Conservation (phyloP, 192 early-diverging fungal species). For the Globomyces pollinis-pini region DNA sequence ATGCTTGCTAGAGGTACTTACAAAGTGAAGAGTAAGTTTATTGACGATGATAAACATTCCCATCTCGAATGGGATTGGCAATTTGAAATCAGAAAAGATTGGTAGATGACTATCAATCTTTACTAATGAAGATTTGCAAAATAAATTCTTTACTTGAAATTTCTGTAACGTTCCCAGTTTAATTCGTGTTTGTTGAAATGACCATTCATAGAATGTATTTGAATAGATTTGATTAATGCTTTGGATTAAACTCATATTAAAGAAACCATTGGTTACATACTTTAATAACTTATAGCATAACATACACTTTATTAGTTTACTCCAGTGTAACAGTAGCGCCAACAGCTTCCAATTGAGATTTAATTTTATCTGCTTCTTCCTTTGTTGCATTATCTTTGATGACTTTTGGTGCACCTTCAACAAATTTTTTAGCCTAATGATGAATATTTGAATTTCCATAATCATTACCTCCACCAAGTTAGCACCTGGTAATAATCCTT, state of each 20-base stretch:
- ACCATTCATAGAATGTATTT: no score
- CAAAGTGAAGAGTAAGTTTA: constrained; percentile 80
- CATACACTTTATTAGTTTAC: constrained; percentile 38
- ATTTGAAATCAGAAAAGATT: constrained; percentile 88
- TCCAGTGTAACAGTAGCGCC: constrained; percentile 93
- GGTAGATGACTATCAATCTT: no score
- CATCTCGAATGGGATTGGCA: constrained; percentile 49
- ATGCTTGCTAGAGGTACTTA: constrained; percentile 90
- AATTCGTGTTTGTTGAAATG: no score
- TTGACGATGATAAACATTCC: constrained; percentile 80
- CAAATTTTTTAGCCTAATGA: constrained; percentile 97
- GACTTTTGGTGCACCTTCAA: constrained; percentile 94
- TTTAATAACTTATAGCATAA: not conserved
- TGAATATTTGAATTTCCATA: not conserved
- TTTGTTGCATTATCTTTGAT: constrained; percentile 81
- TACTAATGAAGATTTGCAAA: no score
- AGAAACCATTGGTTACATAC: not conserved
- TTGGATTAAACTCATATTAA: no score
- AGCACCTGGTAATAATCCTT: constrained; percentile 83
- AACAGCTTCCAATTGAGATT: constrained; percentile 85
- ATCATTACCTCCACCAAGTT: constrained; percentile 80
- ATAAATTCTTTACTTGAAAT: no score
- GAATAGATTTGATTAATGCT: no score
- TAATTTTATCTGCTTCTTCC: constrained; percentile 97
- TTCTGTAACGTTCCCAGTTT: no score